phyloP scores from a whole-genome alignment of 495 filamentous ascomycete genomes.

The Penicillium steckii region DNA sequence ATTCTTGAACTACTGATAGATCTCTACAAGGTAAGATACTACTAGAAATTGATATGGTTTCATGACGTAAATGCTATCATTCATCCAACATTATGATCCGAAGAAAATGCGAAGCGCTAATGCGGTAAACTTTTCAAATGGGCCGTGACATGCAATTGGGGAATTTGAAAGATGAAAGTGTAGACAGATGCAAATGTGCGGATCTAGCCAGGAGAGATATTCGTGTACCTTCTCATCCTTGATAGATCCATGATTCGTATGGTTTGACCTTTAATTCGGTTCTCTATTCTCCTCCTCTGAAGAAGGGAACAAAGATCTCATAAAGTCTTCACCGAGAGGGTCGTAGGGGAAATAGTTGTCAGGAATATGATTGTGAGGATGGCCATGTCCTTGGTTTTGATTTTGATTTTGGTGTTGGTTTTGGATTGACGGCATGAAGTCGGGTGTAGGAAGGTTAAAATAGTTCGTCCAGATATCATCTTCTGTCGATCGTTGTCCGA shows the following conservation, averaged over 20 bases:
- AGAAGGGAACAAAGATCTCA: conserved; percentile 43
- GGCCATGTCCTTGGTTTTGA: no score
- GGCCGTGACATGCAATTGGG: not conserved
- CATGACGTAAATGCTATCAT: not conserved
- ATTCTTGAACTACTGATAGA: no score
- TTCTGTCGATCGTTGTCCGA: conserved; percentile 10
- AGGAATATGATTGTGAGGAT: conserved; percentile 4
- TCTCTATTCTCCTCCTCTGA: conserved; percentile 11
- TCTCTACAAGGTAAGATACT: no score
- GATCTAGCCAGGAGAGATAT: not conserved
- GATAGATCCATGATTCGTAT: not conserved
- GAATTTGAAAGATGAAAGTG: not conserved
- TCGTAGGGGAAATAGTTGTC: conserved; percentile 44
- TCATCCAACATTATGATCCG: not conserved
- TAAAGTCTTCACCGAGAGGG: conserved; percentile 43
- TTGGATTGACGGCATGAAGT: conserved; percentile 7
- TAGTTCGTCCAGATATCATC: conserved; percentile 14
- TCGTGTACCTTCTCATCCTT: not conserved
- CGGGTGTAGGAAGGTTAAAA: conserved; percentile 17
- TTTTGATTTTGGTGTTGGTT: conserved; percentile 1
- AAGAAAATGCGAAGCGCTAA: not conserved
- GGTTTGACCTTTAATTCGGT: not conserved
- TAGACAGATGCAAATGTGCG: not conserved
- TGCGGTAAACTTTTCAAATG: not conserved
- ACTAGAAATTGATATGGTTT: not conserved